Evolutionary conservation across 1,284 basidiomycete species (phyloP).

Genomic region (Ceratobasidium sp.): DNA sequence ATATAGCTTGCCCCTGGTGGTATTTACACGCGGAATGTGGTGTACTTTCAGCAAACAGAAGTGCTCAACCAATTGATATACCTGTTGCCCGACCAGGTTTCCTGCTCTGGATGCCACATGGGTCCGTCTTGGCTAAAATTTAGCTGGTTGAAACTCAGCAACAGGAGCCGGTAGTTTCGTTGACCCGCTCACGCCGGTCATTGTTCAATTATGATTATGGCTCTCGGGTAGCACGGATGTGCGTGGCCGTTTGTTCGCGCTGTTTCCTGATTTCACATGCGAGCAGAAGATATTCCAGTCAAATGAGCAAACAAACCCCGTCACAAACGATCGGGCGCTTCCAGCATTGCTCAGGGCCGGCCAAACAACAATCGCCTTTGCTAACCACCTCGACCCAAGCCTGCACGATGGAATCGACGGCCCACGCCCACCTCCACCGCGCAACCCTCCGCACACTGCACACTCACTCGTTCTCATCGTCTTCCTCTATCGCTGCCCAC

Average conservation of each 20-base stretch:
- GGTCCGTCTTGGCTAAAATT: too few species aligned
- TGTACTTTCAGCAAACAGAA: too few species aligned
- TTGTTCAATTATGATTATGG: too few species aligned
- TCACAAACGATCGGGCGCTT: conserved; percentile 26
- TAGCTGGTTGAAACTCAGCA: too few species aligned
- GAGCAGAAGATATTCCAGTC: not conserved
- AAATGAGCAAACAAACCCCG: conserved; percentile 21
- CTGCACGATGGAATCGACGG: conserved; percentile 44
- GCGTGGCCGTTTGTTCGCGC: not conserved
- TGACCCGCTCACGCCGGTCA: too few species aligned
- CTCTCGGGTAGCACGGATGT: not conserved
- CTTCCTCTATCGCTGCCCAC: conserved; percentile 73
- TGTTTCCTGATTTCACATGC: not conserved
- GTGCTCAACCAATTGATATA: too few species aligned
- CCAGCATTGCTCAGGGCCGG: conserved; percentile 1
- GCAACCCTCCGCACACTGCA: conserved; percentile 74
- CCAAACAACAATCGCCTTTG: conserved; percentile 13
- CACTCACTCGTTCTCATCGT: conserved; percentile 75
- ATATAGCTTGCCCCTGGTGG: too few species aligned
- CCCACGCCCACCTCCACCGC: conserved; percentile 65
- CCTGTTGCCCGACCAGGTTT: too few species aligned
- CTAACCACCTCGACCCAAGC: not conserved
- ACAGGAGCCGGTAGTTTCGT: too few species aligned
- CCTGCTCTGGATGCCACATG: too few species aligned
- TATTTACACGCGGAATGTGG: too few species aligned